phyloP scores from a whole-genome alignment of 2,329 filamentous ascomycete species.

The Calonectria hongkongensis region DNA sequence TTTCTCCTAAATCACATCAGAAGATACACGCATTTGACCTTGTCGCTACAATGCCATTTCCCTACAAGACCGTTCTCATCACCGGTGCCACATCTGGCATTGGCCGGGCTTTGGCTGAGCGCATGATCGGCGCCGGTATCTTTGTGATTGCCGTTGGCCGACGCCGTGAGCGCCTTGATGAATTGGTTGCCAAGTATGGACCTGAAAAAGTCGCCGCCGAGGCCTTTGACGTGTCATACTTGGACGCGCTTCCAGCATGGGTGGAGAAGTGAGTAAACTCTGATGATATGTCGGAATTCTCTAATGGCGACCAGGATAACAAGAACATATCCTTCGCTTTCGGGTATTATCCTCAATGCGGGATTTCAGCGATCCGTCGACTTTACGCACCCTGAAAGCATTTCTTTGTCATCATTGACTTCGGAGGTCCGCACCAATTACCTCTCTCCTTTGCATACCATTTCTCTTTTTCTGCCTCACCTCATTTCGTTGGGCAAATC shows the following conservation, averaged over 20 bases:
- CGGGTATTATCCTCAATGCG: conserved; percentile 71
- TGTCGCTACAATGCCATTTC: conserved; percentile 66
- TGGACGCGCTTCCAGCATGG: conserved; percentile 55
- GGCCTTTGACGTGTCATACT: conserved; percentile 65
- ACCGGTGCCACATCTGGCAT: conserved; percentile 57
- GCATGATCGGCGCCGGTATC: conserved; percentile 62
- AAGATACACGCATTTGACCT: too few species aligned
- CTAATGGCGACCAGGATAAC: conserved; percentile 22
- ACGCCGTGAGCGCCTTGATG: conserved; percentile 67
- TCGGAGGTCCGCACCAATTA: conserved; percentile 40
- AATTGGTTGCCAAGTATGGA: conserved; percentile 66
- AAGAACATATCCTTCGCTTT: conserved; percentile 57
- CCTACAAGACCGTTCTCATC: conserved; percentile 73
- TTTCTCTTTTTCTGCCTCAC: conserved; percentile 41
- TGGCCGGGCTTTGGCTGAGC: conserved; percentile 53
- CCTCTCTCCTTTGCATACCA: conserved; percentile 39
- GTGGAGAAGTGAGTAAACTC: conserved; percentile 35
- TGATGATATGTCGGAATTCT: background rate
- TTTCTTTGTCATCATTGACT: conserved; percentile 51
- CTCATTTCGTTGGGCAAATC: conserved; percentile 40
- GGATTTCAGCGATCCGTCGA: conserved; percentile 68
- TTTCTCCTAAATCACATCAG: background rate
- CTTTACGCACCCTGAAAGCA: conserved; percentile 40
- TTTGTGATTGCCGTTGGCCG: conserved; percentile 68
- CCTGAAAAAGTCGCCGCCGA: conserved; percentile 59